Base-by-base conservation (phyloP, 768 basidiomycete genomes). In the Russula vinacea region DNA sequence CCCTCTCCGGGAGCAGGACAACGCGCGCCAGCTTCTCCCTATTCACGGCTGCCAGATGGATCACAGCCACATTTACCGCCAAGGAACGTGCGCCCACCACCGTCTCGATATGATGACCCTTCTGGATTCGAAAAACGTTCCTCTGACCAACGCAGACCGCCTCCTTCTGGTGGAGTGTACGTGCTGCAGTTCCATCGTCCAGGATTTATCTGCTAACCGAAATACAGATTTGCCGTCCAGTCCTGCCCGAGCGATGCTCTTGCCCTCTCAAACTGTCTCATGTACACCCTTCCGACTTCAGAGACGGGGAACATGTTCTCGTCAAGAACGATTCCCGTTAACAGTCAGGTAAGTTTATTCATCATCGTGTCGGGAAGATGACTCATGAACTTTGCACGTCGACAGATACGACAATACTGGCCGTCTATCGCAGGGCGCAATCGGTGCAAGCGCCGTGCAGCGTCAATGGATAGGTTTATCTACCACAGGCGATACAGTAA, bases 381-480 rank as follows among this genome's bases (percentile, higher is more conserved):
- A 11, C 39, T 22, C 59, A 51, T 16, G 24, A 9, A 8, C 44
- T 32, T 13, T 33, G 17, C 45, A 51, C 24, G 11, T 35, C 19
- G 22, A n/a, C 70, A 95, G 92, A 52, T 87, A 92, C 67, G 92
- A 95, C 69, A 84, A 87, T 64, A 89, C 90, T 1, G 84, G 83
- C 5, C 86, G 83, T 65, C 73, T 99, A 5, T 76, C 76, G 5
- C 84, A 85, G 0, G 89, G 91, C 3, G 75, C 78, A 2, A 80
- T 98, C 33, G 94, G 89, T n/a, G 85, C 87, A 7, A 88, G 90
- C 33, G 80, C 84, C 26, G 76, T 85, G 63, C 91, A 94, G 64
- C 84, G 97, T 11, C 86, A 91, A 76, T 99, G 94, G 94, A 89
- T 94, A 49, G 88, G 87, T 6, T 80, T 98, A 8, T 93, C 93